Evolutionary conservation across 495 filamentous ascomycete genomes (phyloP).

Genomic region (Aspergillus steynii): DNA sequence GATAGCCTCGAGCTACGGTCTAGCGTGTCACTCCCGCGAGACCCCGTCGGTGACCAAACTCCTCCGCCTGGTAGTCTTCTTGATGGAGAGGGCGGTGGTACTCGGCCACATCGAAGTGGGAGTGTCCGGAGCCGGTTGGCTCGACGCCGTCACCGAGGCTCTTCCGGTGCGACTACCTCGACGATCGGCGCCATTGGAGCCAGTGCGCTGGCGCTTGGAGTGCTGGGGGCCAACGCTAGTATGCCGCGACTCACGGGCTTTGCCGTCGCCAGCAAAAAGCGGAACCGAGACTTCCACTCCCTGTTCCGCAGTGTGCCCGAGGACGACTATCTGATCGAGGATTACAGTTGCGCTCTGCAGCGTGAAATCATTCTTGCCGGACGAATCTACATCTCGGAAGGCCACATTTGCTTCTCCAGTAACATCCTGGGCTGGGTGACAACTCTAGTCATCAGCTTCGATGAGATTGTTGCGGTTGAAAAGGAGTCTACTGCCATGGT

Average conservation of each 20-base stretch:
- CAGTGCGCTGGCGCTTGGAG: constrained; percentile 63
- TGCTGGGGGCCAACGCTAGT: constrained; percentile 56
- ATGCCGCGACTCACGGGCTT: constrained; percentile 86
- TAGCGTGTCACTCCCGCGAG: constrained; percentile 33
- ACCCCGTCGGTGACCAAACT: constrained; percentile 55
- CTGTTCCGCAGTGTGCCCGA: constrained; percentile 96
- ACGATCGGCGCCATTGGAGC: constrained; percentile 71
- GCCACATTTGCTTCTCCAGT: constrained; percentile 97
- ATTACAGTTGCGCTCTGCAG: constrained; percentile 96
- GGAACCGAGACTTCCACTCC: constrained; percentile 92
- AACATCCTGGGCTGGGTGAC: constrained; percentile 99
- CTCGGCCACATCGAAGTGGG: constrained; percentile 65
- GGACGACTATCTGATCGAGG: constrained; percentile 96
- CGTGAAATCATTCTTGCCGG: constrained; percentile 94
- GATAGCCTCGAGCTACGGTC: constrained; percentile 35
- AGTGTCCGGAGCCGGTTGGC: constrained; percentile 82
- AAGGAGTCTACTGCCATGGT: constrained; percentile 95
- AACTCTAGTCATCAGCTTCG: constrained; percentile 95
- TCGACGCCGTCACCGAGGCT: constrained; percentile 74
- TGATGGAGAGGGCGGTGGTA: constrained; percentile 59
- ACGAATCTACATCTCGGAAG: constrained; percentile 92
- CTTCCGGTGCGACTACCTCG: constrained; percentile 76
- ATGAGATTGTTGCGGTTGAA: constrained; percentile 94
- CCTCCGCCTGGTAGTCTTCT: constrained; percentile 65
- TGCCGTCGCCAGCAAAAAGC: constrained; percentile 91